Base-by-base conservation (phyloP, 2,329 filamentous ascomycete genomes). In the Diaporthe destruens region DNA sequence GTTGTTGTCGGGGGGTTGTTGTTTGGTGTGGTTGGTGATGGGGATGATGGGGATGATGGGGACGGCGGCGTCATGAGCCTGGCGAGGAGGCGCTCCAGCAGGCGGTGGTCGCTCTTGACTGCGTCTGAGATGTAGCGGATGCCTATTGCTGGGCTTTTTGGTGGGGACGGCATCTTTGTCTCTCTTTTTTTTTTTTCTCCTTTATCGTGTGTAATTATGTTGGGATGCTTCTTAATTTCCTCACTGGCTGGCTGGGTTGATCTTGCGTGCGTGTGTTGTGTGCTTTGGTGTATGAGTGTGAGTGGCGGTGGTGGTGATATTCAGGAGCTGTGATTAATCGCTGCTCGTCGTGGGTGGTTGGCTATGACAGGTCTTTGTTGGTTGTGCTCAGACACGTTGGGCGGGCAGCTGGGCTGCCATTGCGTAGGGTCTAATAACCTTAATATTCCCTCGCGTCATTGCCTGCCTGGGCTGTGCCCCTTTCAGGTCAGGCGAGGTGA, bases 61-160 rank as follows among this genome's bases (percentile, higher is more conserved):
- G 29, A 29, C 29, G 29, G 29, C 29, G 29, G 29, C 2, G 29
- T 29, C 29, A 29, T 3, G 9, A 74, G 55, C 56, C 39, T 49
- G 39, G 70, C 66, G 51, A 59, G 42, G 18, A 74, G 39, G 1
- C 56, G 57, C 56, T 74, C 72, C 39, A 74, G 42, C 39, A 63
- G 51, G 47, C 72, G 72, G 49, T 74, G 72, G 69, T 74, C 69
- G 55, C 63, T 53, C 51, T 74, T 74, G 8, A 74, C 51, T 6
- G 66, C 72, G 72, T 74, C 56, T 18, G 72, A 74, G 63, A 72
- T 51, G 65, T 69, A 74, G n/a, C 72, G 72, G 29, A 74, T 66
- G 18, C 72, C 72, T 32, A 74, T 67, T 2, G 47, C 14, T 0
- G 68, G 29, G 44, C 42, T 55, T 32, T 53, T 44, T 20, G 54